These are phyloP conservation scores for Fraxinus xanthoxyloides DNA, from an alignment of 305 asterid genomes.

Conservation along the genomic window DNA sequence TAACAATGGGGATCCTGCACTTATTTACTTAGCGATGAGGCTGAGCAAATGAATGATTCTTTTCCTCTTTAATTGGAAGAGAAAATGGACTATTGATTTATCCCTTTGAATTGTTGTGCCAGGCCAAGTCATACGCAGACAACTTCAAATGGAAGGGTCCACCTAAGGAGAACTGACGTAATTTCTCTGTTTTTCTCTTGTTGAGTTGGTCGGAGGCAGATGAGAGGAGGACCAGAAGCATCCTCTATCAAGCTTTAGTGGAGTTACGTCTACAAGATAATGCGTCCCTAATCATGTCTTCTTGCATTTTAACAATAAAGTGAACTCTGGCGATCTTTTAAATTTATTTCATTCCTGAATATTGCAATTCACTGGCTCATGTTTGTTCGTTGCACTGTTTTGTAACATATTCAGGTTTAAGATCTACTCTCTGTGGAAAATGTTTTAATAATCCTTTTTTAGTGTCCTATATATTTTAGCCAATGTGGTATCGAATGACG, in stretches of 20 bases:
- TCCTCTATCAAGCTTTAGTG: background rate
- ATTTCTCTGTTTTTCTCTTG: background rate
- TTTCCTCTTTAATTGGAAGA: background rate
- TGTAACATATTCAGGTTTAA: background rate
- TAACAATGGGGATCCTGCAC: background rate
- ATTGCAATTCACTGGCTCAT: background rate
- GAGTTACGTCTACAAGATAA: background rate
- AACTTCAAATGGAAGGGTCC: conserved; percentile 52
- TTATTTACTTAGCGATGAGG: background rate
- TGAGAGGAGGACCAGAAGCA: background rate
- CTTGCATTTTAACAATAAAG: background rate
- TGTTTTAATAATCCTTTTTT: background rate
- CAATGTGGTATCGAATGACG: background rate
- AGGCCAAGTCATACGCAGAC: conserved; percentile 33
- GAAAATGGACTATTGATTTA: background rate
- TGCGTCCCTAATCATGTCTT: background rate
- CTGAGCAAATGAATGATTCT: background rate
- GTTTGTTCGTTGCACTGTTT: background rate
- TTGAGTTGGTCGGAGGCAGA: background rate
- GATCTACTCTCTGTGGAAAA: background rate
- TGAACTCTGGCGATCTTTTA: background rate
- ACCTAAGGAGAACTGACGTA: conserved; percentile 25
- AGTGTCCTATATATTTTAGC: background rate
- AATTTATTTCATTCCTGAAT: background rate
- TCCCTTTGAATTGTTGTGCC: background rate